phyloP scores from a whole-genome alignment of 2,329 filamentous ascomycete genomes.

The Colletotrichum endophyticum region DNA sequence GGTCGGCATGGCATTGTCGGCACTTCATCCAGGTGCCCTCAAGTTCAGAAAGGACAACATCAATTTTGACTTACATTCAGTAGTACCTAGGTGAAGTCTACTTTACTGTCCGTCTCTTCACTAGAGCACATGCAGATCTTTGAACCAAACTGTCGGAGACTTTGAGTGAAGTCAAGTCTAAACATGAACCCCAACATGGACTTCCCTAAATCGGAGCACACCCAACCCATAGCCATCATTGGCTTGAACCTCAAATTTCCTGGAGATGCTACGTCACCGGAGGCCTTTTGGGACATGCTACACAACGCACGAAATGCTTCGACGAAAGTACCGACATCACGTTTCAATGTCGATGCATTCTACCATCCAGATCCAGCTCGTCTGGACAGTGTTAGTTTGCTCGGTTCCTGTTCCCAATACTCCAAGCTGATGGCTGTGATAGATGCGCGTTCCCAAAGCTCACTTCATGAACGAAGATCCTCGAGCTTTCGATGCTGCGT shows the following conservation, averaged over 20 bases:
- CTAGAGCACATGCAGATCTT: neutral
- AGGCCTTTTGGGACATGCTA: constrained; percentile 2
- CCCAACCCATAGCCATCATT: constrained; percentile 24
- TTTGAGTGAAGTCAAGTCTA: neutral
- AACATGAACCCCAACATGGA: neutral
- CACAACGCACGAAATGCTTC: neutral
- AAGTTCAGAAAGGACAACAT: neutral
- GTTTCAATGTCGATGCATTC: constrained; percentile 1
- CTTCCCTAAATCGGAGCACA: neutral
- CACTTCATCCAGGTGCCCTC: neutral
- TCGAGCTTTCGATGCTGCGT: neutral
- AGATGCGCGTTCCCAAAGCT: neutral
- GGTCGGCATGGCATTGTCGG: neutral
- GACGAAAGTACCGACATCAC: neutral
- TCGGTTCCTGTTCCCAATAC: neutral
- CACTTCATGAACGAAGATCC: constrained; percentile 7
- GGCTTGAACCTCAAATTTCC: constrained; percentile 25
- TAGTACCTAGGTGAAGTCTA: neutral
- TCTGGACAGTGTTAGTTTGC: neutral
- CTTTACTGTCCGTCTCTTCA: neutral
- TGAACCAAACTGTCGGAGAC: neutral
- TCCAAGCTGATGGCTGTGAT: neutral
- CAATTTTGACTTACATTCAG: neutral
- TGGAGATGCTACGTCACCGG: constrained; percentile 6
- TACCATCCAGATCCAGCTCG: neutral